Percentiles rank a stretch among this genome's conserved stretches.
These are phyloP conservation scores for Fusarium sp. DNA, from an alignment of 2,329 filamentous ascomycete genomes.

Conservation along the genomic window DNA sequence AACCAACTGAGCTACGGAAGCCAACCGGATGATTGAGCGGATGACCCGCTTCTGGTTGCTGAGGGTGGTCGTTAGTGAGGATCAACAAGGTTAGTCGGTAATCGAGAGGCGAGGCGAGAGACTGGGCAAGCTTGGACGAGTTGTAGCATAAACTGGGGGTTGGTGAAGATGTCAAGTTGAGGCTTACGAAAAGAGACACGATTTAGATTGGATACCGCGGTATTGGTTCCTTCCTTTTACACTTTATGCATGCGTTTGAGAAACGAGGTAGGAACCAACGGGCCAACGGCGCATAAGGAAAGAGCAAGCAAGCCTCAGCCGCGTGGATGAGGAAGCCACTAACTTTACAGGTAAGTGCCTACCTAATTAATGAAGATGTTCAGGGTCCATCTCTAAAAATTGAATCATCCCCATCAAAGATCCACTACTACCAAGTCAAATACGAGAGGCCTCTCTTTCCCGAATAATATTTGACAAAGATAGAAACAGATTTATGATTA, in stretches of 20 bases:
- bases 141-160: neutral
- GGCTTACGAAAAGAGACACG: neutral
- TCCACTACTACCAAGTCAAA: neutral
- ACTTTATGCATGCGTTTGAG: neutral
- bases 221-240: neutral
- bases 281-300: neutral
- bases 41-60: slow-evolving; percentile 31
- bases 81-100: slow-evolving; percentile 2
- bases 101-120: neutral
- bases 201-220: neutral
- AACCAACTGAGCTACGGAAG: slow-evolving; percentile 44
- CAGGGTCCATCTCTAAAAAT: slow-evolving; percentile 25
- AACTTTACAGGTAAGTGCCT: slow-evolving; percentile 1
- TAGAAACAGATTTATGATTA: slow-evolving; percentile 21
- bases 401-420: neutral
- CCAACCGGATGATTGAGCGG: slow-evolving; percentile 25
- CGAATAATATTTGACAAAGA: slow-evolving; percentile 9
- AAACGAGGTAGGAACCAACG: neutral
- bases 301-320: slow-evolving; percentile 5
- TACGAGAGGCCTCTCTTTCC: slow-evolving; percentile 22
- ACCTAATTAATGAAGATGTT: slow-evolving; percentile 14
- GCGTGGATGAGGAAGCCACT: neutral
- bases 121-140: neutral
- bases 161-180: neutral
- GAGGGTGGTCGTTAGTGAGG: neutral